Conservation (phyloP, 2,329 filamentous ascomycete genomes). For the Microsporum ferrugineum region DNA sequence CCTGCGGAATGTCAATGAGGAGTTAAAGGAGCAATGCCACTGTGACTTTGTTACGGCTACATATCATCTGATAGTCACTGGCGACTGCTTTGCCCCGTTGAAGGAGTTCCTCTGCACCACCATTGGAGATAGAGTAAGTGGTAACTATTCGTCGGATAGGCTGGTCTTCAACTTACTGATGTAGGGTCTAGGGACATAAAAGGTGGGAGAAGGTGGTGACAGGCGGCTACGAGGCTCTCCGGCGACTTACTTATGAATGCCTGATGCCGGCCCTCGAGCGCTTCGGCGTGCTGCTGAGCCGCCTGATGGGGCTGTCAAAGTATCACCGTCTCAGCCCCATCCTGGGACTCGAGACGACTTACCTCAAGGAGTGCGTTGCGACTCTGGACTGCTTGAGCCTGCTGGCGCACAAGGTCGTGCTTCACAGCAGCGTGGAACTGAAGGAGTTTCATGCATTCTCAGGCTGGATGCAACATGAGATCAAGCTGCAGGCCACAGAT, state of each 20-base stretch:
- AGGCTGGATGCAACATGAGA: constrained; percentile 70
- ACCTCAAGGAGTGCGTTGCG: constrained; percentile 53
- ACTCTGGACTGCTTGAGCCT: constrained; percentile 64
- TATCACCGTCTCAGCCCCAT: constrained; percentile 59
- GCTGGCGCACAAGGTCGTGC: constrained; percentile 60
- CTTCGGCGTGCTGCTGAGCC: constrained; percentile 66
- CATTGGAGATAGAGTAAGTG: constrained; percentile 60
- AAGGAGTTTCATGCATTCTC: constrained; percentile 69
- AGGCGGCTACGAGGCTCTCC: constrained; percentile 64
- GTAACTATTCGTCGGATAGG: not conserved
- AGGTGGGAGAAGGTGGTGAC: constrained; percentile 85
- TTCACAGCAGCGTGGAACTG: constrained; percentile 63
- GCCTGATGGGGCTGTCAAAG: constrained; percentile 69
- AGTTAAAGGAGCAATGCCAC: constrained; percentile 53
- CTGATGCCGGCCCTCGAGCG: constrained; percentile 80
- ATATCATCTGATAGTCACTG: constrained; percentile 75
- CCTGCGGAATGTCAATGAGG: constrained; percentile 63
- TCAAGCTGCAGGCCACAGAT: constrained; percentile 62
- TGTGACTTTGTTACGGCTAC: constrained; percentile 62
- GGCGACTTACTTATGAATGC: constrained; percentile 71
- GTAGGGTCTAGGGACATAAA: constrained; percentile 61
- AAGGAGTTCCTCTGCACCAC: constrained; percentile 84
- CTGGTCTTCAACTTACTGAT: not conserved
- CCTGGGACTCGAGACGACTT: constrained; percentile 53
- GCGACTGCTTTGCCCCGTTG: constrained; percentile 62